Base-by-base conservation (phyloP, 1,139 yeast genomes). In the Kodamaea alishanica region DNA sequence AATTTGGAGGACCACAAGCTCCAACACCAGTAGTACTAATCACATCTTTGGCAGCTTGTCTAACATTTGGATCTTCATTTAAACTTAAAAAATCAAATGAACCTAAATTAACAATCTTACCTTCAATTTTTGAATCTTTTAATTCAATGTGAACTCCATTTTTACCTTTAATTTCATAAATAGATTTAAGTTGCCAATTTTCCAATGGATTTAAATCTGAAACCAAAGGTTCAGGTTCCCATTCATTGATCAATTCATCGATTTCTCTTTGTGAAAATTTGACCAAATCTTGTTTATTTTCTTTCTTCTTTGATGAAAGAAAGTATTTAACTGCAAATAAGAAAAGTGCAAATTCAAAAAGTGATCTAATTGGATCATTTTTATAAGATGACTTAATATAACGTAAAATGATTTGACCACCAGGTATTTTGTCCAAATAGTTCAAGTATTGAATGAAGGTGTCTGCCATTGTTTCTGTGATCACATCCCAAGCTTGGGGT, bases 1-100 rank as follows among this genome's bases (percentile, higher is more conserved):
- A 92, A 44, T 95, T 95, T 31, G 97, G 96, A 2, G 99, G 97
- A 24, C 97, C 97, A 70, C 99, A 92, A 1, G 97, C 94, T 47
- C 99, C 98, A 37, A 92, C 97, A 55, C 99, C 99, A 42, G 85
- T 80, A 41, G 72, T 70, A 34, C 71, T 69, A 45, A 92, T 81
- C 25, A 80, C 74, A 24, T 67, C 59, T 41, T 75, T 71, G 5
- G 92, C 89, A 11, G 71, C 75, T n/a, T 69, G 61, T 42, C 68
- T 69, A 29, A 89, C 69, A 11, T 48, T 58, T 11, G 64, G 61
- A 50, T 75, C 66, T 32, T 63, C 62, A 38, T 79, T 74, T 56
- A 85, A 66, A 51, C 77, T 74, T 51, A 88, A 70, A 47, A 77
- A 82, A 60, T 84, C 88, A 44, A 68, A 63, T 1, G 84, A 70